Evolutionary conservation across 176 grass and related monocot genomes (phyloP), one percentile per base, ranked within the genome.

Genomic region (Pharus latifolius): DNA sequence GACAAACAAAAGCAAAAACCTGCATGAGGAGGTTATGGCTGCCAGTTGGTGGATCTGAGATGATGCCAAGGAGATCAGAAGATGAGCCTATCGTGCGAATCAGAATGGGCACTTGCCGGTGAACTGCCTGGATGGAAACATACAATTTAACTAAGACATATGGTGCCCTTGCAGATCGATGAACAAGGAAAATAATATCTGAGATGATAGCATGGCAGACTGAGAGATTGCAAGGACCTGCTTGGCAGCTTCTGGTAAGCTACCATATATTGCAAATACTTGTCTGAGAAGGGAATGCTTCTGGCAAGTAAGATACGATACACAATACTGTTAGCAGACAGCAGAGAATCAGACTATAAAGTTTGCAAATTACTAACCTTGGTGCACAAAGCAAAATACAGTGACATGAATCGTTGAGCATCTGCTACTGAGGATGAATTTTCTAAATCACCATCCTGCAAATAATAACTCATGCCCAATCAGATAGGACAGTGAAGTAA

Each of bases 371-470:
- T 32, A 71, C 83, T 60, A 37, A 97, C 93, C 83, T 97, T 97
- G 16, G 93, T 97, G 58, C 93, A 97, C 63, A 97, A 77, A 45
- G 93, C 93, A 73, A 97, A 97, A 87, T 92, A 90, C 32, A 97
- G 86, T 33, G 93, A 97, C 86, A 92, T 97, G 65, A 79, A 70
- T 67, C 81, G 72, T 60, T 83, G 86, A 60, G 83, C 78, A 65
- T 92, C 80, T 49, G 80, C 45, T 66, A 84, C 74, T 56, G 78
- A 80, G 67, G 80, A 65, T 30, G 65, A 35, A 20, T 70, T 82
- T 81, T 80, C 77, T 44, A 73, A 70, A 63, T 69, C 80, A 92
- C 49, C 67, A 82, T 90, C 78, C 93, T 97, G 71, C 45, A 80
- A 27, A 87, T 78, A 72, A 75, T 37, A 43, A 61, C 14, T 49